Conservation (phyloP, 805 yeast genomes). For the Saccharomycopsis fibuligera region DNA sequence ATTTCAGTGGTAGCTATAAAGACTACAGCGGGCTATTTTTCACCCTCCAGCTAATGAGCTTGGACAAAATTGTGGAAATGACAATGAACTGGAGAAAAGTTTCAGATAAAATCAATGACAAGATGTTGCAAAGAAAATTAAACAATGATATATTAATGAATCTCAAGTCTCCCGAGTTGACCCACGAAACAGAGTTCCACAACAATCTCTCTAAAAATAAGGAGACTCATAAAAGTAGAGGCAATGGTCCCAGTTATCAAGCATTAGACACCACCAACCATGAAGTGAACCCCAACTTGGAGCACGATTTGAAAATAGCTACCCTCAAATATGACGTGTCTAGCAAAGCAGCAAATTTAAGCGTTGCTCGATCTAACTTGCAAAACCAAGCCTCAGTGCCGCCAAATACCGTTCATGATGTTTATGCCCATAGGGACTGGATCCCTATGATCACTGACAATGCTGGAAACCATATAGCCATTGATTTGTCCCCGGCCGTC, state of each 20-base stretch:
- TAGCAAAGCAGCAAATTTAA: slow-evolving; percentile 1
- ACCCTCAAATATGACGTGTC: slow-evolving; percentile 10
- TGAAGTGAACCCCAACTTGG: slow-evolving; percentile 21
- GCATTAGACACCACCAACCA: slow-evolving; percentile 20
- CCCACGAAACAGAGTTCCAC: slow-evolving; percentile 16
- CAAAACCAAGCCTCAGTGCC: slow-evolving; percentile 43
- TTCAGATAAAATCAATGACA: slow-evolving; percentile 37
- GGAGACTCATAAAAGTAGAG: slow-evolving; percentile 1
- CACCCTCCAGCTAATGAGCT: slow-evolving; percentile 71
- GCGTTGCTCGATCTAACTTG: background rate
- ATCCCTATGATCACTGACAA: slow-evolving; percentile 84
- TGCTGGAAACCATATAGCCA: slow-evolving; percentile 86
- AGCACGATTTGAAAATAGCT: slow-evolving; percentile 10
- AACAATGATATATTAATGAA: slow-evolving; percentile 7
- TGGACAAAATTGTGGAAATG: slow-evolving; percentile 76
- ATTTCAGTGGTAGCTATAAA: slow-evolving; percentile 62
- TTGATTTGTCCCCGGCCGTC: slow-evolving; percentile 80
- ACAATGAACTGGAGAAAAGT: slow-evolving; percentile 82
- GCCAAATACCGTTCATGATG: slow-evolving; percentile 60
- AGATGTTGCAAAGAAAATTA: slow-evolving; percentile 10
- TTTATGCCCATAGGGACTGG: slow-evolving; percentile 90
- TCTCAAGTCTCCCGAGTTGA: slow-evolving; percentile 16
- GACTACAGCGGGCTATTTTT: slow-evolving; percentile 69
- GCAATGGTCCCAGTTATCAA: slow-evolving; percentile 10
- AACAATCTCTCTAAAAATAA: slow-evolving; percentile 9